phyloP scores from a whole-genome alignment of 2,329 filamentous ascomycete species.

The Apiospora aurea region DNA sequence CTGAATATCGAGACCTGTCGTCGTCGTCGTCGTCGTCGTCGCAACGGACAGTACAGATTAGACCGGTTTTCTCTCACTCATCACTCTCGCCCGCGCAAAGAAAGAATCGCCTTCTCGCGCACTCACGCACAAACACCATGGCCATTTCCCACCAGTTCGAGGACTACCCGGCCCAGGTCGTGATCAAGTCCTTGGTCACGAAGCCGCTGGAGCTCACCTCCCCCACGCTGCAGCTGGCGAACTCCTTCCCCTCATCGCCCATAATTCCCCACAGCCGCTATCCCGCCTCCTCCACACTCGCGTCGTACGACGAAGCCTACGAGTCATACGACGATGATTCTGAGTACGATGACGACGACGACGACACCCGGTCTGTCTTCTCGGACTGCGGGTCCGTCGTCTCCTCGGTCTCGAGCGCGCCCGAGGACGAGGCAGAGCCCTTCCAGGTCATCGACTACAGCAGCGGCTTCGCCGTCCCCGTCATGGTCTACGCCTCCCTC shows the following conservation, averaged over 20 bases:
- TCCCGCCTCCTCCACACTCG: slow-evolving; percentile 13
- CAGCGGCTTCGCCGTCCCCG: slow-evolving; percentile 36
- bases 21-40: neutral
- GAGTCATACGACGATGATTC: slow-evolving; percentile 17
- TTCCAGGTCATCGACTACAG: slow-evolving; percentile 34
- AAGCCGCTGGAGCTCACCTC: slow-evolving; percentile 17
- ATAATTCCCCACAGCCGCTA: slow-evolving; percentile 16
- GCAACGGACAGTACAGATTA: neutral
- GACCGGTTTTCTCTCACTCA: neutral
- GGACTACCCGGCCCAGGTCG: slow-evolving; percentile 14
- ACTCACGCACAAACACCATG: neutral
- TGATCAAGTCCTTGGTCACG: slow-evolving; percentile 15
- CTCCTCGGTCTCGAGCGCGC: slow-evolving; percentile 38
- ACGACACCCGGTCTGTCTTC: slow-evolving; percentile 34
- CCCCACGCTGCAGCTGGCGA: slow-evolving; percentile 8
- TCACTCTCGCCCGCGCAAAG: too few relatives aligned
- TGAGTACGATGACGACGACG: slow-evolving; percentile 22
- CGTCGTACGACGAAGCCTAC: slow-evolving; percentile 1
- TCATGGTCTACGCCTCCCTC: slow-evolving; percentile 42
- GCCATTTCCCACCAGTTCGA: neutral
- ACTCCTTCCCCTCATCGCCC: slow-evolving; percentile 14
- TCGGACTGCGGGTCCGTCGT: slow-evolving; percentile 26
- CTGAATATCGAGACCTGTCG: neutral
- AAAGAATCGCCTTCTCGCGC: neutral
- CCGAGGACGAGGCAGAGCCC: slow-evolving; percentile 27